Evolutionary conservation across 352 stramenopile genomes (phyloP), one percentile per base, ranked within the genome.

Genomic region (Globisporangium perplexum): DNA sequence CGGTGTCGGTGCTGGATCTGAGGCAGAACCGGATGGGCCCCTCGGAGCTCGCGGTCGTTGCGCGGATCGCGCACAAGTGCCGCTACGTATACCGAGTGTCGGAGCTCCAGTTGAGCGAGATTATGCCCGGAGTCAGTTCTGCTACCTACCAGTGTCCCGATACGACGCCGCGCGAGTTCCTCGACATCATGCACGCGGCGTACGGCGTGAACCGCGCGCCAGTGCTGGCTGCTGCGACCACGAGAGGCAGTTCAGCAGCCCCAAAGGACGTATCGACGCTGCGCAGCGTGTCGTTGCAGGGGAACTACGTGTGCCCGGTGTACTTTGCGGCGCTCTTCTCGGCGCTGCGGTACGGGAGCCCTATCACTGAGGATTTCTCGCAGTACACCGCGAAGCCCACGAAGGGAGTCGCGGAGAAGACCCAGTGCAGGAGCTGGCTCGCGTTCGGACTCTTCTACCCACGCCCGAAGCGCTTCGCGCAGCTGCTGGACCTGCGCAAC

Each of bases 361-460:
- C 35, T 0, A 3, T 54, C 18, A 14, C 10, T 1, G 33, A 15
- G 3, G 48, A 46, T 24, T 14, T 35, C 7, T 46, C 33, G 3
- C 6, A 24, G 20, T 54, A 54, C 35, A n/a, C 2, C 8, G 14
- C 48, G 6, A 45, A 24, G 26, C 30, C 39, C 33, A 22, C 39
- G 6, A 23, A 23, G 3, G 6, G 6, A 11, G 4, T n/a, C 1
- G 0, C 31, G 6, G 35, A 54, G 33, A 44, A 54, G 35, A 18
- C 15, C 4, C 36, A 42, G 35, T 54, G 42, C 35, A 55, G 59
- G 53, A 50, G 59, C 33, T 65, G 53, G 59, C 4, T 62, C 7
- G 59, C 59, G 20, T 61, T 65, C 28, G 59, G 59, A 8, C 48
- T 65, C 15, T 62, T 65, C 30, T 65, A 62, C 30, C 59, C 59